These are phyloP conservation scores for Graphilbum fragrans DNA, from an alignment of 2,329 filamentous ascomycete genomes.

Conservation along the genomic window DNA sequence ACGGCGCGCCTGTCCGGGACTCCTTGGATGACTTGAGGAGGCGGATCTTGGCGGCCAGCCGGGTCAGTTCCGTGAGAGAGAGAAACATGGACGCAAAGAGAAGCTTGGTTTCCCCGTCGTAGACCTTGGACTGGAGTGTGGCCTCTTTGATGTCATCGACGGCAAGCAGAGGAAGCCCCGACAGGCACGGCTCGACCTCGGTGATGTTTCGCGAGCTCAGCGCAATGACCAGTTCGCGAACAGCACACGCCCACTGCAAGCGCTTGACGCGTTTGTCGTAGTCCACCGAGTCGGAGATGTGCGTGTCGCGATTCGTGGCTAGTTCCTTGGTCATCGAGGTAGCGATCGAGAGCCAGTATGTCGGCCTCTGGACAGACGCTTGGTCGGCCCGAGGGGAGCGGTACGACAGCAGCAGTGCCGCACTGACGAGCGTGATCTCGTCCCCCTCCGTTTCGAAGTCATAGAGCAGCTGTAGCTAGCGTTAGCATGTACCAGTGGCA, in stretches of 20 bases:
- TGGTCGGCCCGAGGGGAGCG: neutral
- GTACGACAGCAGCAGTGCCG: neutral
- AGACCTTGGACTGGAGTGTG: neutral
- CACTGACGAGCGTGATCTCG: neutral
- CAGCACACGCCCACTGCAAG: neutral
- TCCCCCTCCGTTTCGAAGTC: neutral
- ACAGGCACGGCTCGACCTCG: neutral
- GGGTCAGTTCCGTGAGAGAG: neutral
- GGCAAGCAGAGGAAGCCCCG: neutral
- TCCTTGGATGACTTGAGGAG: neutral
- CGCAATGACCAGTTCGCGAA: neutral
- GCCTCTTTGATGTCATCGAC: neutral
- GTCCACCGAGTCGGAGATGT: neutral
- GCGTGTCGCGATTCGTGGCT: neutral
- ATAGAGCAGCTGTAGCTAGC: neutral
- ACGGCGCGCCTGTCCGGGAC: neutral
- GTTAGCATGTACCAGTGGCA: neutral
- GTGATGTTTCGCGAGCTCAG: neutral
- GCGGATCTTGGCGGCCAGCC: neutral
- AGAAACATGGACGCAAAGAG: neutral
- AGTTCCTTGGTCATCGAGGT: neutral
- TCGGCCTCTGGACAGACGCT: neutral
- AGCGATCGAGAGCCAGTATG: neutral
- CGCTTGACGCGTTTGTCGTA: neutral
- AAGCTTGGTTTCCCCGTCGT: neutral